Evolutionary conservation across 306 rosid genomes (phyloP).

Genomic region (Bauhinia variegata): DNA sequence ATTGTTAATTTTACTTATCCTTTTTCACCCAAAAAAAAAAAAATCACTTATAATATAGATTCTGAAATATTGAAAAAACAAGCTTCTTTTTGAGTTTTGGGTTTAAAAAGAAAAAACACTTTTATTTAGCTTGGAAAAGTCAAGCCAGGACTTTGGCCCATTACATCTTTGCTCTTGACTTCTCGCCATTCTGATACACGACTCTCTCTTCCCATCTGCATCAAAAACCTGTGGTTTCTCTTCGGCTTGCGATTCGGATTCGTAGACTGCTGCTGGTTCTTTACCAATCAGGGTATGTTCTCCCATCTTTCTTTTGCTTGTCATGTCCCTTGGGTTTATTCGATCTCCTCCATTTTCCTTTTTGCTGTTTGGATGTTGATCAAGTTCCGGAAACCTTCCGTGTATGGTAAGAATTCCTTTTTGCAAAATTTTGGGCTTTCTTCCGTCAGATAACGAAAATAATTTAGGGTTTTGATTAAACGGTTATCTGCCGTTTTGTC

Average conservation of each 20-base stretch:
- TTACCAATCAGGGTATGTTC: conserved; percentile 12
- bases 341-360: not conserved
- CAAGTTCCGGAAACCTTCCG: not conserved
- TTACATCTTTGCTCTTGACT: not conserved
- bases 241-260: not conserved
- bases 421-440: not conserved
- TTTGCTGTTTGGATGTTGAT: conserved; percentile 3
- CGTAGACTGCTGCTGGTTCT: conserved; percentile 8
- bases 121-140: too few relatives aligned
- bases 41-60: too few relatives aligned
- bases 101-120: too few relatives aligned
- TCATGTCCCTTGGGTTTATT: not conserved
- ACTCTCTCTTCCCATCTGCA: conserved; percentile 1
- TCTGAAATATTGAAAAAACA: too few relatives aligned
- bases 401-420: not conserved
- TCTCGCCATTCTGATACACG: not conserved
- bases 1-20: too few relatives aligned
- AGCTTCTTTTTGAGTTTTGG: too few relatives aligned
- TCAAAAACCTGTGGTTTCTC: not conserved
- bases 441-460: not conserved
- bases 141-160: not conserved
- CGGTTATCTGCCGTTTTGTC: not conserved
- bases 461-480: not conserved
- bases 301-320: not conserved
- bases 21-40: too few relatives aligned